A percentile compares a stretch with the other conserved stretches of the same genome.
phyloP scores from a whole-genome alignment of 2,329 filamentous ascomycete species.

The Trichoderma semiorbis region DNA sequence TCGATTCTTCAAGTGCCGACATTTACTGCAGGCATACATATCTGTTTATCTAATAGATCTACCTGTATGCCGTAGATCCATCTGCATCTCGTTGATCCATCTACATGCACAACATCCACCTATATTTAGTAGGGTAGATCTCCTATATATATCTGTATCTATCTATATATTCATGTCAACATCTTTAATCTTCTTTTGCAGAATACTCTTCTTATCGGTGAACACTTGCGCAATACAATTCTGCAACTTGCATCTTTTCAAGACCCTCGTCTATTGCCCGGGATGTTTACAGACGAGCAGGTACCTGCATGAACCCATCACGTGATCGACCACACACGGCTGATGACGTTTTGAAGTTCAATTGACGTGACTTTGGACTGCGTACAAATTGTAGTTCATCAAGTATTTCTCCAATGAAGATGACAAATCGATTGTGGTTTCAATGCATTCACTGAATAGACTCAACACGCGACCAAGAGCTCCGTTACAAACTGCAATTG shows the following conservation, averaged over 20 bases:
- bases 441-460: background rate
- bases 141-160: background rate
- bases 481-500: background rate
- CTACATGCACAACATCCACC: background rate
- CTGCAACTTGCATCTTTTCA: background rate
- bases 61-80: too few species aligned
- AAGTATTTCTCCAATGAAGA: background rate
- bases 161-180: background rate
- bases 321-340: background rate
- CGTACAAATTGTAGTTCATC: background rate
- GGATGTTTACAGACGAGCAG: background rate
- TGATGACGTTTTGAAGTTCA: background rate
- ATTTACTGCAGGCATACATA: too few species aligned
- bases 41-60: too few species aligned
- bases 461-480: background rate
- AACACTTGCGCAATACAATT: background rate
- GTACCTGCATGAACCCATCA: background rate
- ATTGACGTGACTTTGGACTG: background rate
- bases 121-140: background rate
- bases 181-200: rapidly evolving
- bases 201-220: rapidly evolving
- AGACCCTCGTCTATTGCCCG: background rate
- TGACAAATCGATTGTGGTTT: background rate
- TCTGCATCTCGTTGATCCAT: background rate
- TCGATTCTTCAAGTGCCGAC: too few species aligned